Conservation (phyloP, 192 early-diverging fungal genomes). For the Pilaira anomala region DNA sequence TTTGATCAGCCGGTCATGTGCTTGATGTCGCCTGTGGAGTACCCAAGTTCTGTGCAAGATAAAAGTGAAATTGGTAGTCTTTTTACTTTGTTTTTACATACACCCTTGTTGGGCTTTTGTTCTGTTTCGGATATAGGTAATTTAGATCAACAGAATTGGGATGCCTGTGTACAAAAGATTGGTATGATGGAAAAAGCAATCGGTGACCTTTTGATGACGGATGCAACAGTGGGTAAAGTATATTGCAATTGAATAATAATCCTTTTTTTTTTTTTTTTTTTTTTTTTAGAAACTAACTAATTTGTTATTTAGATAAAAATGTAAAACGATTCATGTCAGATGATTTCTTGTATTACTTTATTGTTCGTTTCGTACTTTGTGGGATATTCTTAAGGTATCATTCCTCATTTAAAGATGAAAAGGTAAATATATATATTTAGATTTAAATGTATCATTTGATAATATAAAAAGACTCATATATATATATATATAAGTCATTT, state of each 20-base stretch:
- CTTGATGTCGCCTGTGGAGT: constrained; percentile 86
- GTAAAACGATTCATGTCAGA: constrained; percentile 78
- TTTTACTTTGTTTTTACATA: constrained; percentile 93
- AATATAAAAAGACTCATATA: neutral
- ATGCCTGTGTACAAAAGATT: constrained; percentile 57
- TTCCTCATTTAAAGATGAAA: constrained; percentile 51
- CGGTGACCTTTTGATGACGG: constrained; percentile 46
- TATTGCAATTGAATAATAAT: neutral
- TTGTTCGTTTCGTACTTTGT: constrained; percentile 80
- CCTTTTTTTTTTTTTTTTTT: neutral
- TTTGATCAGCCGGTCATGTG: constrained; percentile 87
- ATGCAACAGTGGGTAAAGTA: constrained; percentile 24
- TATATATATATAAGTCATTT: too few species aligned
- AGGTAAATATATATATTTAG: constrained; percentile 43
- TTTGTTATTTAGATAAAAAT: constrained; percentile 36
- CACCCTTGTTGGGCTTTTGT: constrained; percentile 85
- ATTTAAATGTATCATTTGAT: neutral
- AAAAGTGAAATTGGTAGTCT: constrained; percentile 77
- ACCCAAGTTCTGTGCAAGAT: constrained; percentile 77
- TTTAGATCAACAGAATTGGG: constrained; percentile 63
- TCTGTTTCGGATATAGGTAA: constrained; percentile 71
- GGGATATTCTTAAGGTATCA: constrained; percentile 69
- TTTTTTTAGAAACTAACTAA: neutral
- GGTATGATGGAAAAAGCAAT: constrained; percentile 49
- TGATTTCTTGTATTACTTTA: constrained; percentile 89